Evolutionary conservation across 2,329 filamentous ascomycete species (phyloP).

Genomic region (Neonectria punicea): DNA sequence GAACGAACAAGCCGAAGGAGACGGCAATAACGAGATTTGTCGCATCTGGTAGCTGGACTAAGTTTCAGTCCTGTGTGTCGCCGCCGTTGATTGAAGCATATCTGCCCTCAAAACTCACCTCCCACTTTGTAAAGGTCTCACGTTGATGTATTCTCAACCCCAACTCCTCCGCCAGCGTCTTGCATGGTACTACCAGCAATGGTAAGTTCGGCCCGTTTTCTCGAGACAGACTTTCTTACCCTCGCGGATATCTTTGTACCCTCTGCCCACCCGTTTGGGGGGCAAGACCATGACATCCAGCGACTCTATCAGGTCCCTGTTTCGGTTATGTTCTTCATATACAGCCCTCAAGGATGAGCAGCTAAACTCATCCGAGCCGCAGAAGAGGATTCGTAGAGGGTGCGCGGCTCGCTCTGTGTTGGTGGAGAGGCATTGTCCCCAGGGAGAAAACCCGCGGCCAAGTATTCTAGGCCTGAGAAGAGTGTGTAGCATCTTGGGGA

Average conservation of each 20-base stretch:
- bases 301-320: slow-evolving; percentile 70
- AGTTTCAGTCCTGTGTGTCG: slow-evolving; percentile 12
- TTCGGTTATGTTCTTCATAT: slow-evolving; percentile 64
- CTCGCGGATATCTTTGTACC: slow-evolving; percentile 73
- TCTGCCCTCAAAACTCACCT: slow-evolving; percentile 58
- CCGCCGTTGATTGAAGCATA: background rate
- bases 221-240: slow-evolving; percentile 57
- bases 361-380: slow-evolving; percentile 93
- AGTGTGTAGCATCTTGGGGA: slow-evolving; percentile 33
- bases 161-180: slow-evolving; percentile 70
- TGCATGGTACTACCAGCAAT: slow-evolving; percentile 73
- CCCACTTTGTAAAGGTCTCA: slow-evolving; percentile 86
- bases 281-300: slow-evolving; percentile 89
- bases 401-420: slow-evolving; percentile 49
- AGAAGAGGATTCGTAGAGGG: slow-evolving; percentile 88
- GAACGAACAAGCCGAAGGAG: slow-evolving; percentile 93
- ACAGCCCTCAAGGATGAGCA: slow-evolving; percentile 79
- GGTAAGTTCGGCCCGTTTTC: slow-evolving; percentile 3
- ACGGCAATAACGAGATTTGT: slow-evolving; percentile 90
- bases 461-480: slow-evolving; percentile 19
- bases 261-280: slow-evolving; percentile 80
- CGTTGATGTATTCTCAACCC: slow-evolving; percentile 76
- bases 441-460: slow-evolving; percentile 14
- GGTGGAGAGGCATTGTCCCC: slow-evolving; percentile 35
- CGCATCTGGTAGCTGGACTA: slow-evolving; percentile 62